Evolutionary conservation across 176 grass and related monocot genomes (phyloP).

Genomic region (Eleusine indica): DNA sequence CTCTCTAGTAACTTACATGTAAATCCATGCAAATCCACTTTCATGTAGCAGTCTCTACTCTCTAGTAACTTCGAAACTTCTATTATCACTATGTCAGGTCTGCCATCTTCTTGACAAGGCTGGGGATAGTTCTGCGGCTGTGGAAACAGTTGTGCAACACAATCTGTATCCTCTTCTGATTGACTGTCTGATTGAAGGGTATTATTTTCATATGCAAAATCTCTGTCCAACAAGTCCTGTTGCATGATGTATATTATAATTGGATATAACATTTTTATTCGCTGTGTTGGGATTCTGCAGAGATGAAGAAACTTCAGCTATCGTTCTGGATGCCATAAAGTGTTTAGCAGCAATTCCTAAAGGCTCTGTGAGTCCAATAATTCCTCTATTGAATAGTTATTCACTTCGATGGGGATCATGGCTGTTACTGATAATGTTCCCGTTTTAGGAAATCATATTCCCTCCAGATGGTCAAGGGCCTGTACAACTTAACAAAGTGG

Average conservation of each 20-base stretch:
- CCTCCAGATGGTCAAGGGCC: slow-evolving; percentile 16
- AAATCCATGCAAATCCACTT: background rate
- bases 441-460: slow-evolving; percentile 80
- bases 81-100: slow-evolving; percentile 4
- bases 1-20: background rate
- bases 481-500: slow-evolving; percentile 16
- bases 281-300: slow-evolving; percentile 47
- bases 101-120: background rate
- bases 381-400: background rate
- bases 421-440: slow-evolving; percentile 27
- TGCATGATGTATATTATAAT: slow-evolving; percentile 3
- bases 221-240: background rate
- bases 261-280: slow-evolving; percentile 19
- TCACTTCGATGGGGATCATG: background rate
- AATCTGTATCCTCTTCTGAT: slow-evolving; percentile 84
- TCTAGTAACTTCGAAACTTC: background rate
- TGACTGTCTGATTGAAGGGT: slow-evolving; percentile 87
- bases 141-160: slow-evolving; percentile 61
- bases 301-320: slow-evolving; percentile 70
- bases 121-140: background rate
- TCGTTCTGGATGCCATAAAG: slow-evolving; percentile 59
- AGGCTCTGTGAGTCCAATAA: slow-evolving; percentile 66
- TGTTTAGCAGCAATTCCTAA: slow-evolving; percentile 65
- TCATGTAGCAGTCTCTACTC: background rate
- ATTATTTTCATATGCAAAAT: slow-evolving; percentile 19